These are phyloP conservation scores for Rutidosis leptorrhynchoides DNA, from an alignment of 129 eudicot species.

Conservation along the genomic window DNA sequence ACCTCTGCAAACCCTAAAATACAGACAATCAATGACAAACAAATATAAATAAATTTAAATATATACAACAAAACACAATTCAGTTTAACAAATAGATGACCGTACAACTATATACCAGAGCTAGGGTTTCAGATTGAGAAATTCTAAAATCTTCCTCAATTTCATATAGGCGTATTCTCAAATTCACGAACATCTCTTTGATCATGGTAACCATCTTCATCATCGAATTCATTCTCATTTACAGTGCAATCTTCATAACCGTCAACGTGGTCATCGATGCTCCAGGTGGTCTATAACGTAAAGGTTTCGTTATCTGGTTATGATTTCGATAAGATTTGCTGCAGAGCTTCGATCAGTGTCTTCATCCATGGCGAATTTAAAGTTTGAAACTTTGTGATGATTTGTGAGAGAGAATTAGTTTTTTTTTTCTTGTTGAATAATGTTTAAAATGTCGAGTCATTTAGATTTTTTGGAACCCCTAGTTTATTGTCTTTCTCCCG, in stretches of 20 bases:
- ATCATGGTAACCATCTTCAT: slow-evolving; percentile 25
- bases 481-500: too few relatives aligned
- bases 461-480: too few relatives aligned
- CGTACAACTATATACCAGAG: slow-evolving; percentile 33
- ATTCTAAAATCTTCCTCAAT: slow-evolving; percentile 16
- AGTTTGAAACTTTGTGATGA: background rate
- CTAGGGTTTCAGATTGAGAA: slow-evolving; percentile 38
- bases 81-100: background rate
- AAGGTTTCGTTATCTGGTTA: background rate
- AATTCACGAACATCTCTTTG: slow-evolving; percentile 28
- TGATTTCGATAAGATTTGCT: slow-evolving; percentile 31
- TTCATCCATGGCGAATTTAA: slow-evolving; percentile 14
- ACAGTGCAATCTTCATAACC: slow-evolving; percentile 20
- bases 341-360: slow-evolving; percentile 39
- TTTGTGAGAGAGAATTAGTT: too few relatives aligned
- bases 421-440: too few relatives aligned
- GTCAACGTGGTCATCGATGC: background rate
- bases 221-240: slow-evolving; percentile 20
- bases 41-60: too few relatives aligned
- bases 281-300: too few relatives aligned
- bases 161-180: slow-evolving; percentile 29
- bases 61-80: background rate
- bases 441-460: too few relatives aligned
- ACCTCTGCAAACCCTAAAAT: slow-evolving; percentile 35
- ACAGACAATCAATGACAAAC: background rate